phyloP scores from a whole-genome alignment of 768 basidiomycete species.

The Lactifluus subvellereus region DNA sequence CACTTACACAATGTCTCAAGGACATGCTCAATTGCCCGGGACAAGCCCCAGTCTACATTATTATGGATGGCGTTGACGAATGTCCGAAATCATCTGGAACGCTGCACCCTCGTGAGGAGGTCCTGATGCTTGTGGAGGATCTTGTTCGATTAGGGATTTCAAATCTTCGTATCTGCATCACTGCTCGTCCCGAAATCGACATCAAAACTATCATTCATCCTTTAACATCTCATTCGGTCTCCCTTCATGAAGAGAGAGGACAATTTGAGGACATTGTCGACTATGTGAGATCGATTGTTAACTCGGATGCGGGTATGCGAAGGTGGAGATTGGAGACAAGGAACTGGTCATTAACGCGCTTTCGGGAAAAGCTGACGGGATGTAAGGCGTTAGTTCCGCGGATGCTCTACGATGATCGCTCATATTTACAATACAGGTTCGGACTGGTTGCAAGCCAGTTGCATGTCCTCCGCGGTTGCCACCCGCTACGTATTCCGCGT shows the following conservation, averaged over 20 bases:
- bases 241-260: background rate
- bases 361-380: background rate
- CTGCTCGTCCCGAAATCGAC: background rate
- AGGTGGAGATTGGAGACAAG: background rate
- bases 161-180: background rate
- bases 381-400: background rate
- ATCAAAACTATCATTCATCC: background rate
- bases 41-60: background rate
- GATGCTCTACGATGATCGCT: background rate
- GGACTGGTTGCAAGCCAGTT: background rate
- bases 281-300: background rate
- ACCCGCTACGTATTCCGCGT: background rate
- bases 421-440: background rate
- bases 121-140: background rate
- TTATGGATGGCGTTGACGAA: background rate
- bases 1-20: background rate
- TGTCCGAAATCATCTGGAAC: background rate
- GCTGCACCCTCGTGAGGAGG: background rate
- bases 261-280: background rate
- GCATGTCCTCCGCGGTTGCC: background rate
- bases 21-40: background rate
- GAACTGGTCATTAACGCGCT: background rate
- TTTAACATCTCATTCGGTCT: background rate
- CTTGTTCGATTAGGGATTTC: background rate
- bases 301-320: background rate